These are phyloP conservation scores for Vachellia collinsii DNA, from an alignment of 306 rosid species.

Conservation along the genomic window DNA sequence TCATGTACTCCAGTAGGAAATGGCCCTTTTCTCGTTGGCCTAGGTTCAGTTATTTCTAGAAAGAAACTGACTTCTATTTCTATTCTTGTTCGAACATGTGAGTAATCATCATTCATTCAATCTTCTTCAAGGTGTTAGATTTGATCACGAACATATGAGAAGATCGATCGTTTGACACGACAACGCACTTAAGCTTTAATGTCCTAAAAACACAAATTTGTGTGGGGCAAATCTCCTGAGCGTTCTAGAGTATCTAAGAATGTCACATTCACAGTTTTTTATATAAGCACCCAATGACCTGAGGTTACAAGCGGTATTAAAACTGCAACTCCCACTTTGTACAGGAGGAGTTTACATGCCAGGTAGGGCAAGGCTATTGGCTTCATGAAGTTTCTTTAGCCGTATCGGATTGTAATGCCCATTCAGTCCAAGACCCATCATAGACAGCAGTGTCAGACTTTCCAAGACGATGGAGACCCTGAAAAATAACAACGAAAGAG, in stretches of 20 bases:
- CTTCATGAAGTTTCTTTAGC: slow-evolving; percentile 50
- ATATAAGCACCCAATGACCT: too few relatives aligned
- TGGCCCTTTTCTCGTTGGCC: not conserved
- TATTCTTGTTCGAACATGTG: not conserved
- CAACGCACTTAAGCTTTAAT: not conserved
- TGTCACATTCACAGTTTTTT: too few relatives aligned
- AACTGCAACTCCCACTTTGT: too few relatives aligned
- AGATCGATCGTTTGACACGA: slow-evolving; percentile 27
- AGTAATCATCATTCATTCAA: not conserved
- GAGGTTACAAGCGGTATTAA: too few relatives aligned
- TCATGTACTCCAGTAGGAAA: not conserved
- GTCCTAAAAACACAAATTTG: not conserved
- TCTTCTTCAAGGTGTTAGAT: not conserved
- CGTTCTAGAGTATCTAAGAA: not conserved
- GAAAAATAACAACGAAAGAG: not conserved
- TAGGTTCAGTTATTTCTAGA: not conserved
- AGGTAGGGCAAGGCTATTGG: too few relatives aligned
- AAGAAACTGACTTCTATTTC: not conserved
- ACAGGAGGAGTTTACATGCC: too few relatives aligned
- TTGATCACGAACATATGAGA: slow-evolving; percentile 20
- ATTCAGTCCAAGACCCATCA: slow-evolving; percentile 99
- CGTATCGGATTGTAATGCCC: slow-evolving; percentile 82
- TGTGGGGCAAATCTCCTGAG: not conserved
- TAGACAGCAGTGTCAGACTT: slow-evolving; percentile 72
- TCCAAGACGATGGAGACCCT: slow-evolving; percentile 95